Evolutionary conservation across 2,329 filamentous ascomycete genomes (phyloP), one percentile per base, ranked within the genome.

Genomic region (Neoascochyta sp.): DNA sequence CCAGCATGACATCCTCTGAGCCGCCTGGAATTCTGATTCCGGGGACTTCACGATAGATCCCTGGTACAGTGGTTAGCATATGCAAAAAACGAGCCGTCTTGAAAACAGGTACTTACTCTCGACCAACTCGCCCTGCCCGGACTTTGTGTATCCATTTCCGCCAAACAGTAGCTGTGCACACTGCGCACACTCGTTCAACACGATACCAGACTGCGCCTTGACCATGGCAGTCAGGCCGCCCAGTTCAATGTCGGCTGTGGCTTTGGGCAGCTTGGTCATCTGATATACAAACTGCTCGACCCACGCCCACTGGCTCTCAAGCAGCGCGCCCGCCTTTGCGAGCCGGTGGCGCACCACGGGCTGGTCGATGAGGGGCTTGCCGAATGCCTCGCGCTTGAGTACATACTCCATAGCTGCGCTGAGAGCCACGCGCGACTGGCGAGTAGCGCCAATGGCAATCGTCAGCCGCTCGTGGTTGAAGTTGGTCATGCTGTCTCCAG

Each of bases 401-500:
- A 73, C 73, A 48, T 83, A 83, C 29, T 73, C 73, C 43, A 81
- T 75, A 0, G 80, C 79, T 0, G 75, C 56, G 9, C 68, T 62
- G 1, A 83, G 64, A 1, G 76, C 79, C 2, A 82, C 77, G 7
- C 75, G 69, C 0, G 80, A 71, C 48, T 79, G 70, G 3, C 83
- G 69, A 2, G 80, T 82, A 1, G 75, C 73, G 0, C 75, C 73
- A 9, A 86, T 75, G 1, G 78, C 70, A 41, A 87, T 83, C 10
- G 71, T 71, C 8, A 87, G 67, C 0, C 83, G 75, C 59, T 88
- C 83, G 57, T 87, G 82, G 64, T 87, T 87, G 73, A 87, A 87
- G 63, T 87, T 85, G 31, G 76, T 81, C 80, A 84, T 85, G 32
- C 44, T 47, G 21, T 14, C n/a, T n/a, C n/a, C n/a, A n/a, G n/a